These are phyloP conservation scores for Proliferodiscus dingleyae DNA, from an alignment of 2,329 filamentous ascomycete genomes.

Conservation along the genomic window DNA sequence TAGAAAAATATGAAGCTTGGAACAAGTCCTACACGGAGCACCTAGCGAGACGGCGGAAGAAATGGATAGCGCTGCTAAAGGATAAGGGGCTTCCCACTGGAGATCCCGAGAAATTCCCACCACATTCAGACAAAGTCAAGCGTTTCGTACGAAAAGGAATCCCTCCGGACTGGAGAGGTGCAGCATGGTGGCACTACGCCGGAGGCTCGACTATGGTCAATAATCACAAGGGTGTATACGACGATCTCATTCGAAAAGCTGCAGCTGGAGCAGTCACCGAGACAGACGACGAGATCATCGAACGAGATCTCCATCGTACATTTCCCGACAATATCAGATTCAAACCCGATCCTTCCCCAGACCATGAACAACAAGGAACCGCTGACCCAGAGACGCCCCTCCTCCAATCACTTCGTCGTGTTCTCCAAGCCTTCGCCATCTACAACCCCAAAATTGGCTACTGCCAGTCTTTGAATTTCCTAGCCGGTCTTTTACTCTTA, in stretches of 20 bases:
- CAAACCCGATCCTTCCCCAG: constrained; percentile 52
- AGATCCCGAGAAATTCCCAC: constrained; percentile 71
- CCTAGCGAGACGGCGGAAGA: constrained; percentile 67
- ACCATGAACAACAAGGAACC: constrained; percentile 13
- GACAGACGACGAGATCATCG: constrained; percentile 82
- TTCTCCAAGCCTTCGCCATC: constrained; percentile 83
- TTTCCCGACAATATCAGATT: constrained; percentile 93
- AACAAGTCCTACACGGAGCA: constrained; percentile 69
- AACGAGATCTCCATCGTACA: constrained; percentile 87
- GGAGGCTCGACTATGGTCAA: constrained; percentile 76
- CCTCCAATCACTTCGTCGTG: constrained; percentile 74
- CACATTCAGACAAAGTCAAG: constrained; percentile 77
- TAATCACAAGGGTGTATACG: constrained; percentile 73
- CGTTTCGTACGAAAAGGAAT: constrained; percentile 90
- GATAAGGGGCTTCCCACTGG: constrained; percentile 70
- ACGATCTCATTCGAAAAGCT: constrained; percentile 57
- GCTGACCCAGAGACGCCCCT: constrained; percentile 61
- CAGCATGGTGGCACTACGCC: constrained; percentile 95
- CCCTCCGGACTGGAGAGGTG: constrained; percentile 88
- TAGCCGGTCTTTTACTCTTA: constrained; percentile 81
- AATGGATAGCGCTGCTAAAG: constrained; percentile 76
- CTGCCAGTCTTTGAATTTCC: constrained; percentile 92
- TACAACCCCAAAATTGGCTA: constrained; percentile 92
- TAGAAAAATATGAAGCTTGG: constrained; percentile 79
- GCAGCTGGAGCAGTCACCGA: constrained; percentile 58